Evolutionary conservation across 2,329 filamentous ascomycete genomes (phyloP).

Genomic region (Venturiaceae sp.): DNA sequence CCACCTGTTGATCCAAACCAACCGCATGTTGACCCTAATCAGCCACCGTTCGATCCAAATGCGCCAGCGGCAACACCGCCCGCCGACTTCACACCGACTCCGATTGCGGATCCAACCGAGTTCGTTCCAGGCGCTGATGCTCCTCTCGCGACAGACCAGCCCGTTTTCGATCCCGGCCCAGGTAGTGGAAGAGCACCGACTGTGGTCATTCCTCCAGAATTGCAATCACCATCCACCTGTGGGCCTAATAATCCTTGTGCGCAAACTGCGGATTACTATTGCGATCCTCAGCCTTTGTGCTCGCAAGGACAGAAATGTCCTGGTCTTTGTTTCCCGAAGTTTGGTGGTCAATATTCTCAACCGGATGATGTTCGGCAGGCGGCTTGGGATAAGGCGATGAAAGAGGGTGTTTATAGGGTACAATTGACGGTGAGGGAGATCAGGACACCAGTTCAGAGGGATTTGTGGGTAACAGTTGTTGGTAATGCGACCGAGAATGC

Average conservation of each 20-base stretch:
- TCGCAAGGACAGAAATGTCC: background rate
- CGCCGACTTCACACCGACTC: no score
- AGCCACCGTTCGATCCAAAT: no score
- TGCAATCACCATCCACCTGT: background rate
- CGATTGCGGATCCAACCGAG: no score
- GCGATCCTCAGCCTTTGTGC: background rate
- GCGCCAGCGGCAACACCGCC: no score
- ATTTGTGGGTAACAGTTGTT: background rate
- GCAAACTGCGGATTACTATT: background rate
- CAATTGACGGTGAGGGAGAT: background rate
- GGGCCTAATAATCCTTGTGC: background rate
- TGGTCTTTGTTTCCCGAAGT: background rate
- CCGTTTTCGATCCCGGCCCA: background rate
- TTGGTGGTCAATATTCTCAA: background rate
- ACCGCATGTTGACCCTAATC: no score
- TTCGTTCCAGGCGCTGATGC: background rate
- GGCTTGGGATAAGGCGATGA: background rate
- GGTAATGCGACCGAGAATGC: background rate
- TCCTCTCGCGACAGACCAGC: background rate
- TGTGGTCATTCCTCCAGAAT: background rate
- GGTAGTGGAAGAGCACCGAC: background rate
- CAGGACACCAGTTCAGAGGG: background rate
- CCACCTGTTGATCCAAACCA: no score
- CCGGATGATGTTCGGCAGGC: background rate
- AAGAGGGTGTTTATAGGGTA: background rate